Evolutionary conservation across 805 yeast genomes (phyloP).

Genomic region (Nakazawaea ernobii): DNA sequence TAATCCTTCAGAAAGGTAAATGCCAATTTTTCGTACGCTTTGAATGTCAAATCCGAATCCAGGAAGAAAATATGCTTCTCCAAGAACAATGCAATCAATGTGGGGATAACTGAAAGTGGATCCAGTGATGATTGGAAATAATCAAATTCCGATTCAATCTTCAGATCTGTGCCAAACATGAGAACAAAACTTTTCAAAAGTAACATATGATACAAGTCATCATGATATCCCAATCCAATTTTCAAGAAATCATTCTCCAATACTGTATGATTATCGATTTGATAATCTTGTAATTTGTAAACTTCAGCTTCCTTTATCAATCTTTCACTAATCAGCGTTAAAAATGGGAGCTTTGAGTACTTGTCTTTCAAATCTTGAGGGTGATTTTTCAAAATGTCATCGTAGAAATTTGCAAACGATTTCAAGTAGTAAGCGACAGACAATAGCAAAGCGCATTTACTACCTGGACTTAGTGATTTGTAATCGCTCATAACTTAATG

Average conservation of each 20-base stretch:
- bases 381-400: neutral
- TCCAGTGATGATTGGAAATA: neutral
- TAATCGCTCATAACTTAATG: neutral
- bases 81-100: neutral
- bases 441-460: neutral
- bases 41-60: neutral
- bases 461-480: neutral
- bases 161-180: neutral
- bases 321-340: neutral
- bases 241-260: slow-evolving; percentile 3
- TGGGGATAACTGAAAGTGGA: neutral
- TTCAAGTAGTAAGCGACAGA: slow-evolving; percentile 1
- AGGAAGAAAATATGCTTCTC: neutral
- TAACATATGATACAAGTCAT: slow-evolving; percentile 3
- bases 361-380: slow-evolving; percentile 1
- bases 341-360: neutral
- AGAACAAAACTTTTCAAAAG: neutral
- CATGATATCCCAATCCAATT: slow-evolving; percentile 1
- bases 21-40: neutral
- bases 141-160: neutral
- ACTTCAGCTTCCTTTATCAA: neutral
- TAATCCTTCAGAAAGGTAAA: neutral
- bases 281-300: neutral
- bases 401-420: neutral
- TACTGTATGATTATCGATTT: neutral